A percentile compares a stretch with the other conserved stretches of the same genome.
Conservation (phyloP, 345 rosid species). For the Linum lewisii region DNA sequence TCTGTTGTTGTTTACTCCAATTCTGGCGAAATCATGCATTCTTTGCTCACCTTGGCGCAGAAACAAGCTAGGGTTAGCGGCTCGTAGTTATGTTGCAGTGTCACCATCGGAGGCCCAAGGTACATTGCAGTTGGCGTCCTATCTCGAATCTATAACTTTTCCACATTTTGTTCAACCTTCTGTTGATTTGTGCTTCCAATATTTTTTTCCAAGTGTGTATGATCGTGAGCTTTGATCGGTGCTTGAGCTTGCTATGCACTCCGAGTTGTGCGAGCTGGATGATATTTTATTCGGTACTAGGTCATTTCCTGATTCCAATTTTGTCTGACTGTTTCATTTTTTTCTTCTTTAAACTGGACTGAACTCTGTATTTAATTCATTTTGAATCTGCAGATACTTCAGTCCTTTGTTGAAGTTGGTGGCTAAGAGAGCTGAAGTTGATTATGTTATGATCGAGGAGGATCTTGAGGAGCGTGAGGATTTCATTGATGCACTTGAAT, state of each 20-base stretch:
- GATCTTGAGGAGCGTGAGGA: slow-evolving; percentile 58
- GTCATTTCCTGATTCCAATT: slow-evolving; percentile 18
- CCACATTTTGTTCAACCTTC: neutral
- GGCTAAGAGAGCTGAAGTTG: slow-evolving; percentile 40
- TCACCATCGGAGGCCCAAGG: slow-evolving; percentile 18
- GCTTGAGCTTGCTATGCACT: slow-evolving; percentile 79
- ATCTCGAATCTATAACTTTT: too few relatives aligned
- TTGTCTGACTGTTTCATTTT: neutral
- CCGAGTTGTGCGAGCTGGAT: slow-evolving; percentile 72
- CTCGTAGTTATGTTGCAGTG: slow-evolving; percentile 13
- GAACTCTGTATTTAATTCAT: slow-evolving; percentile 6
- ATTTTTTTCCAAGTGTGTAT: slow-evolving; percentile 31
- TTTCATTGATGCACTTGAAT: slow-evolving; percentile 62
- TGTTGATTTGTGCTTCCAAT: neutral
- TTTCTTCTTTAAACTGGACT: neutral
- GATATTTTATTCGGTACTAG: slow-evolving; percentile 85
- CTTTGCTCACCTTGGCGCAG: slow-evolving; percentile 3
- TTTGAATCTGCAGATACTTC: slow-evolving; percentile 54
- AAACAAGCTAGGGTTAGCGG: slow-evolving; percentile 10
- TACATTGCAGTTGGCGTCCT: neutral
- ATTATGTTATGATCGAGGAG: slow-evolving; percentile 43
- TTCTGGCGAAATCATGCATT: slow-evolving; percentile 10
- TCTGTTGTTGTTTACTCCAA: neutral
- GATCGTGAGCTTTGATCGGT: slow-evolving; percentile 84
- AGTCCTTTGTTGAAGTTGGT: slow-evolving; percentile 79